These are phyloP conservation scores for Malus sieversii DNA, from an alignment of 306 rosid genomes.

Conservation along the genomic window DNA sequence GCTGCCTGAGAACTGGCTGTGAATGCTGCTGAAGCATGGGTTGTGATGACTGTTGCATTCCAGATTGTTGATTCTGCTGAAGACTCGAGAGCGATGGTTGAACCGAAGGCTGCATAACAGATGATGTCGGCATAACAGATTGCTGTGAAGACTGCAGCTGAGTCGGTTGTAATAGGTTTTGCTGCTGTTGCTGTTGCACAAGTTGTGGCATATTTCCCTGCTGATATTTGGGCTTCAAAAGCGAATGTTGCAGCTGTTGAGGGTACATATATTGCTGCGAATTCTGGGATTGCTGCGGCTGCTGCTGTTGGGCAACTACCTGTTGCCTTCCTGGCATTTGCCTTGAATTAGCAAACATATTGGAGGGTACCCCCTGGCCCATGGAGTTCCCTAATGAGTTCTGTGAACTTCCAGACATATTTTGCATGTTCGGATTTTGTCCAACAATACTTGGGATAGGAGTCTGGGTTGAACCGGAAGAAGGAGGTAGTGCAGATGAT, in stretches of 20 bases:
- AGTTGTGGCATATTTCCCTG: constrained; percentile 38
- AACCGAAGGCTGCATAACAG: constrained; percentile 60
- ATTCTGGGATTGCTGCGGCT: constrained; percentile 53
- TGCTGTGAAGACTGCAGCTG: constrained; percentile 82
- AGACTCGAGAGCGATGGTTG: constrained; percentile 51
- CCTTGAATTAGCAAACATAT: constrained; percentile 61
- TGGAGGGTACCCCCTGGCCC: constrained; percentile 59
- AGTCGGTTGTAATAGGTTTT: constrained; percentile 57
- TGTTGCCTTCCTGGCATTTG: constrained; percentile 77
- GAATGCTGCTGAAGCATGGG: constrained; percentile 74
- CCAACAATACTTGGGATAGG: constrained; percentile 53
- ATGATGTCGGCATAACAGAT: constrained; percentile 61
- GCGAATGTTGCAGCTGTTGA: constrained; percentile 48
- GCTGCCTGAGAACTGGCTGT: constrained; percentile 74
- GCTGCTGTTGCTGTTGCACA: constrained; percentile 56
- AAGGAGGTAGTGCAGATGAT: constrained; percentile 44
- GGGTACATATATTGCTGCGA: constrained; percentile 45
- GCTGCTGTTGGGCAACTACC: constrained; percentile 61
- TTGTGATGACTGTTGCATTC: constrained; percentile 61
- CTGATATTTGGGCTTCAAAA: constrained; percentile 50
- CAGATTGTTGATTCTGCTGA: constrained; percentile 68
- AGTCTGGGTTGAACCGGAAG: constrained; percentile 52
- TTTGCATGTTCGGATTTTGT: constrained; percentile 61
- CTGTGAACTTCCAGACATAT: constrained; percentile 47
- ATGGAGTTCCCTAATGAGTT: constrained; percentile 51